Base-by-base conservation (phyloP, 2,329 filamentous ascomycete genomes). In the Venturia aucupariae region DNA sequence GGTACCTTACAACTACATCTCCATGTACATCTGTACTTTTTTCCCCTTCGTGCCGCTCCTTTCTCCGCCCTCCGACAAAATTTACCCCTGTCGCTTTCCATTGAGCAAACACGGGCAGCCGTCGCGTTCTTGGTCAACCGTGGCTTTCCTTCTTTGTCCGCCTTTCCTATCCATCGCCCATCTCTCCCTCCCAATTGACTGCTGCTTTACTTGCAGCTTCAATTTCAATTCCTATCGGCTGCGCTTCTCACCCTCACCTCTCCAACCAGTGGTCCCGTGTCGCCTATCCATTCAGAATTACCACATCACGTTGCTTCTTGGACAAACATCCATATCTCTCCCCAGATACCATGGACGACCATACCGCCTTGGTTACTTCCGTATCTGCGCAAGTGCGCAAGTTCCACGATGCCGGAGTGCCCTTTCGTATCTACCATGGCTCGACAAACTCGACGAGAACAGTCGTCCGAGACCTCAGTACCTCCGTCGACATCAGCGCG, bases 341-440 rank as follows among this genome's bases (percentile, higher is more conserved):
- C 8, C 30, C 13, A 19, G 35, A n/a, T 10, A 61, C 42, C 51
- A 64, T 64, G 46, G 62, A 64, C 11, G 24, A 39, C 13, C 62
- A 64, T 32, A 32, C 39, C 13, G 38, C 35, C 35, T 51, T 38
- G 32, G 46, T 64, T 38, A 30, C 27, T n/a, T 44, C 62, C 4
- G 41, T 64, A 10, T 44, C 62, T 15, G 30, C n/a, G 19, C 44
- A 51, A 11, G 62, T 64, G 30, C 48, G 62, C 46, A 32, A 24
- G 13, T 64, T 64, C 38, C 62, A 64, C 62, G 48, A 38, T 11
- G 30, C 46, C 19, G 48, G 48, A 6, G 19, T 44, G 13, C 57
- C 63, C 24, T 92, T 90, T 74, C 82, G 88, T n/a, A 86, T 92
- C 71, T 89, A 85, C 69, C 89, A 92, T 75, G 89, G 89, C 66